These are phyloP conservation scores for Alternaria infectoria DNA, from an alignment of 2,329 filamentous ascomycete genomes.

Conservation along the genomic window DNA sequence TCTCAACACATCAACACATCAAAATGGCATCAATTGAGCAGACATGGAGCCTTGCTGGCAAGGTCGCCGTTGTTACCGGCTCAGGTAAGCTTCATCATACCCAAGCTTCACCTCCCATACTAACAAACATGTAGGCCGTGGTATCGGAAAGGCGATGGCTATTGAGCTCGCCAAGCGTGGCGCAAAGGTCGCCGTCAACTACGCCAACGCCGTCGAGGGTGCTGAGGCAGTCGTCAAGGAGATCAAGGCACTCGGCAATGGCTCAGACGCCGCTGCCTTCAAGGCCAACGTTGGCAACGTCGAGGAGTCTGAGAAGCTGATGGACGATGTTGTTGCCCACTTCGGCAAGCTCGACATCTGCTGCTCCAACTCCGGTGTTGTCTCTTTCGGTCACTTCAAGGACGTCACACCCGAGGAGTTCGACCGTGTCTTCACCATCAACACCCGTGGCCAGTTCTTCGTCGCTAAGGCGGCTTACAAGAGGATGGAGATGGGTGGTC, in stretches of 20 bases:
- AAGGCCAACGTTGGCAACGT: constrained; percentile 73
- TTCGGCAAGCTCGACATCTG: constrained; percentile 74
- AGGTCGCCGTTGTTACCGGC: constrained; percentile 62
- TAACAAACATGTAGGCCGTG: constrained; percentile 57
- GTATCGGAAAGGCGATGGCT: constrained; percentile 71
- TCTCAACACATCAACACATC: constrained; percentile 21
- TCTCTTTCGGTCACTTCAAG: constrained; percentile 61
- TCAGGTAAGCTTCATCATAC: constrained; percentile 49
- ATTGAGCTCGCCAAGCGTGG: constrained; percentile 69
- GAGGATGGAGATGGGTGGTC: constrained; percentile 58
- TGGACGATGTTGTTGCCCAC: constrained; percentile 66
- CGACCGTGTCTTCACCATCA: constrained; percentile 66
- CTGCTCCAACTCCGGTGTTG: constrained; percentile 70
- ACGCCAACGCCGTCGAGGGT: constrained; percentile 68
- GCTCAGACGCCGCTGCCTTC: constrained; percentile 68
- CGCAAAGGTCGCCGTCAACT: constrained; percentile 71
- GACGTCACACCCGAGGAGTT: constrained; percentile 62
- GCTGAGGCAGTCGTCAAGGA: constrained; percentile 70
- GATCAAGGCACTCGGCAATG: constrained; percentile 67
- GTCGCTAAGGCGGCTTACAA: constrained; percentile 64
- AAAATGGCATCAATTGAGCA: constrained; percentile 51
- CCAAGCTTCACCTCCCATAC: constrained; percentile 6
- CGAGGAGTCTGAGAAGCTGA: constrained; percentile 66
- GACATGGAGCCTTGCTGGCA: constrained; percentile 60
- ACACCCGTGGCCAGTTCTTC: constrained; percentile 69